These are phyloP conservation scores for Pestalotiopsis sp. DNA, from an alignment of 2,329 filamentous ascomycete genomes.

Conservation along the genomic window DNA sequence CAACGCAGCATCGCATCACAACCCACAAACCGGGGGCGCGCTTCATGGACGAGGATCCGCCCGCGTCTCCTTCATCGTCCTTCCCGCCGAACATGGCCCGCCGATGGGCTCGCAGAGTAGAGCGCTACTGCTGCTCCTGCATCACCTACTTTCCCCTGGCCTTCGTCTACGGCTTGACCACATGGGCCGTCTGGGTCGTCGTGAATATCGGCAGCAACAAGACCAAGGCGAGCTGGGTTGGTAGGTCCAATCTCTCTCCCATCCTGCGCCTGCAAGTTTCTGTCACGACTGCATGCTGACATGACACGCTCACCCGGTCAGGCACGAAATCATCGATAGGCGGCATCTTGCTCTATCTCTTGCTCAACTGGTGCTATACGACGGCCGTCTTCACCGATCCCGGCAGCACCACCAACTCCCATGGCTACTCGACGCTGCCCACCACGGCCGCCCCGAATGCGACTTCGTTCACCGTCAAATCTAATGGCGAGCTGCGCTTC, in stretches of 20 bases:
- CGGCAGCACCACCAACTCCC: conserved; percentile 67
- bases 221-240: conserved; percentile 57
- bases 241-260: conserved; percentile 40
- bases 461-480: conserved; percentile 88
- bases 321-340: conserved; percentile 60
- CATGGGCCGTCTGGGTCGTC: conserved; percentile 91
- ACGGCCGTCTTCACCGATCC: conserved; percentile 91
- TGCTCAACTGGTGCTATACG: conserved; percentile 89
- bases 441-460: conserved; percentile 64
- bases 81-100: conserved; percentile 51
- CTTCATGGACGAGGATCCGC: conserved; percentile 12
- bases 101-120: conserved; percentile 69
- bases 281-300: not conserved
- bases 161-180: conserved; percentile 89
- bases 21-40: not conserved
- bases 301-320: conserved; percentile 27
- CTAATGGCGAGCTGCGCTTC: conserved; percentile 82
- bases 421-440: conserved; percentile 80
- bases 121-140: conserved; percentile 81
- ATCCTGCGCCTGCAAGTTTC: not conserved
- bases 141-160: conserved; percentile 83
- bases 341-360: conserved; percentile 71
- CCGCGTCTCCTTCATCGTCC: conserved; percentile 19
- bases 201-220: conserved; percentile 68
- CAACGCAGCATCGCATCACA: not conserved